Evolutionary conservation across 768 basidiomycete genomes (phyloP), one percentile per base, ranked within the genome.

Genomic region (Asterophora lycoperdoides): DNA sequence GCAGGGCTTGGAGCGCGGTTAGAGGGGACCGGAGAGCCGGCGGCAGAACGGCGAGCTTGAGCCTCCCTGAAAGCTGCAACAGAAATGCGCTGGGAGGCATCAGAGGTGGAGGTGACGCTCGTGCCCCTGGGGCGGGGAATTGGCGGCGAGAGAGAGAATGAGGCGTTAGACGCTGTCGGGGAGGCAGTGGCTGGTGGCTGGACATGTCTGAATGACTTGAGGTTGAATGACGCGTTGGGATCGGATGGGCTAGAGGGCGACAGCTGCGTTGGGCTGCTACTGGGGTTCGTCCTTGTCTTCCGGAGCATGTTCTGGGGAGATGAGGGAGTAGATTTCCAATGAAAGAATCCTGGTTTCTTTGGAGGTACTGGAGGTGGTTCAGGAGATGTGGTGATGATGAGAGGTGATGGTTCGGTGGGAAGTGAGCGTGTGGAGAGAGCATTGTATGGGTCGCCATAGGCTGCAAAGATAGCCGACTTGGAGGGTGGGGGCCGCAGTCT

Each of bases 21-120:
- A 0, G 60, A 78, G 26, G 82, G 77, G 0, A 66, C 72, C 8
- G 86, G 85, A 0, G 84, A 86, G 44, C 76, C 78, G 10, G 83
- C 73, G 20, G 72, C 64, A 55, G 81, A 82, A 41, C 83, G 73
- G 35, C 86, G 70, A 4, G 86, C 83, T 48, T 87, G 84, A 15
- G 78, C 85, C 69, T 89, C 87, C 46, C 84, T 79, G 61, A 90
- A 90, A 2, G 88, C 88, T 2, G 86, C 88, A 28, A 90, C 83
- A 7, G 85, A 85, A 19, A 90, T 89, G 45, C 86, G 78, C 53
- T 87, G 86, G 1, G 82, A 81, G 5, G 80, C 71, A 34, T 86
- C 83, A 3, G 84, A 84, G 14, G 77, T 75, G 52, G 84, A 84
- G 14, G 77, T 75, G 52, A 72, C 56, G 63, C 84, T 84, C 37